phyloP scores from a whole-genome alignment of 805 yeast species.

The Teunomyces cretensis region DNA sequence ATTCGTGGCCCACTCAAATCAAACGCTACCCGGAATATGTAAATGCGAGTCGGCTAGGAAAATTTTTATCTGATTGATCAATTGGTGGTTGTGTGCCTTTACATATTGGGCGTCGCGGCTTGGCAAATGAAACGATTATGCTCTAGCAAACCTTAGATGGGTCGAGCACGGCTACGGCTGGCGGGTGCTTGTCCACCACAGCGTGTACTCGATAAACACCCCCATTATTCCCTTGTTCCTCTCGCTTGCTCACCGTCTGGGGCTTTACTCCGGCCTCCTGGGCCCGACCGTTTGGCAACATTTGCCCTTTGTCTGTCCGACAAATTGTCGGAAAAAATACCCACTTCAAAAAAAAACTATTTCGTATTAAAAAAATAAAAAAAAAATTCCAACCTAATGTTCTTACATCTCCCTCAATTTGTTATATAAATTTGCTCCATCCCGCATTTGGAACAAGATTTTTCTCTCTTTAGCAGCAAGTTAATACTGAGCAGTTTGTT shows the following conservation, averaged over 20 bases:
- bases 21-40: neutral
- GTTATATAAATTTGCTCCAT: conserved; percentile 4
- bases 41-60: conserved; percentile 6
- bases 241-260: no score
- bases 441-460: neutral
- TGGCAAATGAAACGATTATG: conserved; percentile 1
- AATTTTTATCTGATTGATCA: conserved; percentile 9
- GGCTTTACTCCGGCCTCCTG: no score
- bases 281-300: neutral
- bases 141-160: no score
- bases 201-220: no score
- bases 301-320: neutral
- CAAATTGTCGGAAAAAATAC: conserved; percentile 3
- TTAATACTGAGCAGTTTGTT: conserved; percentile 1
- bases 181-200: no score
- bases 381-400: neutral
- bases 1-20: no score
- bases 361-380: neutral
- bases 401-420: neutral
- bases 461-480: neutral
- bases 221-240: no score
- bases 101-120: neutral
- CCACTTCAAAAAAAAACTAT: neutral
- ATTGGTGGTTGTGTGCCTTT: neutral
- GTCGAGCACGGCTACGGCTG: no score